Conservation (phyloP, 2,329 filamentous ascomycete species). For the Ophiocordyceps camponoti-floridani region DNA sequence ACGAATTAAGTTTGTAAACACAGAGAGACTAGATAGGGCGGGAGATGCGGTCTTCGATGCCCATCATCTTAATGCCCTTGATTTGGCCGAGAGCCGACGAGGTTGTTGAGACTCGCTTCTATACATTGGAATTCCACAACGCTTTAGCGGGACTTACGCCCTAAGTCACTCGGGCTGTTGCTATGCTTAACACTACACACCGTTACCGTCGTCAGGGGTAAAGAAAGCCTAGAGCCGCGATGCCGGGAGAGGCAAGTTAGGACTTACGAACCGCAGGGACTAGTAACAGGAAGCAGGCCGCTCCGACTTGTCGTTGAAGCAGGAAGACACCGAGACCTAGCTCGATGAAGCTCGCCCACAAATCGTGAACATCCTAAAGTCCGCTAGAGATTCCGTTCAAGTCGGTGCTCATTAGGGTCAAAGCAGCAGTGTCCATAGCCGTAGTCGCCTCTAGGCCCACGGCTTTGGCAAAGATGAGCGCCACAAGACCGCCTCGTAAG, state of each 20-base stretch:
- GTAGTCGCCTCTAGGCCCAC: constrained; percentile 9
- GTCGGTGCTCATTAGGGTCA: constrained; percentile 30
- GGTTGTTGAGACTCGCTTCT: constrained; percentile 13
- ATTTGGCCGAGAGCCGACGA: constrained; percentile 13
- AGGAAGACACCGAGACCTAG: constrained; percentile 23
- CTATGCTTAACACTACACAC: neutral
- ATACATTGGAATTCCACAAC: constrained; percentile 12
- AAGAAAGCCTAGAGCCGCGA: neutral
- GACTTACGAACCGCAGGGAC: neutral
- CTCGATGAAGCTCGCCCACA: constrained; percentile 22
- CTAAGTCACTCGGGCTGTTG: neutral
- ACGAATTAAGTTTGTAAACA: constrained; percentile 4
- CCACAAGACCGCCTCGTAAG: constrained; percentile 14
- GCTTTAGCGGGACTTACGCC: constrained; percentile 19
- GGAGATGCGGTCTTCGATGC: constrained; percentile 6
- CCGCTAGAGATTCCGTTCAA: constrained; percentile 22
- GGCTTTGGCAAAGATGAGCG: constrained; percentile 9
- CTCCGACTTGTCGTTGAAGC: constrained; percentile 8
- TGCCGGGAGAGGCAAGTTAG: neutral
- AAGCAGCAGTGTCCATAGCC: constrained; percentile 16
- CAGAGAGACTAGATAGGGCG: constrained; percentile 3
- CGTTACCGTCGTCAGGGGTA: neutral
- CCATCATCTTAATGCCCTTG: constrained; percentile 18
- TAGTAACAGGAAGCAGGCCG: neutral
- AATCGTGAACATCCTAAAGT: constrained; percentile 17